Evolutionary conservation across 805 yeast species (phyloP), one percentile per base, ranked within the genome.

Genomic region (Candida sithepensis): DNA sequence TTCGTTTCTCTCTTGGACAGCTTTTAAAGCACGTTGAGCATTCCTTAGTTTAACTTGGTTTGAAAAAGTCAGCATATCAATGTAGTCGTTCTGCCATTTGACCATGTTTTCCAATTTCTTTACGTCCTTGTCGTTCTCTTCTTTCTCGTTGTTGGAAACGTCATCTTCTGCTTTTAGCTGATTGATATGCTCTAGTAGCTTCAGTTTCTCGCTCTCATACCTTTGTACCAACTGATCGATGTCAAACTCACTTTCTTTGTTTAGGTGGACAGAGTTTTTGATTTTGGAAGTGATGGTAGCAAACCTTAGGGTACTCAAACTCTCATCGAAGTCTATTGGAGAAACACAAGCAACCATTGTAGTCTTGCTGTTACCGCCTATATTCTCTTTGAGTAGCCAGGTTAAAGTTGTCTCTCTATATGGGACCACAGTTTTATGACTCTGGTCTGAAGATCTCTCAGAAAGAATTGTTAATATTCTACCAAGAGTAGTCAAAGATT

Each of bases 321-420:
- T 82, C 57, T 88, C 96, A 19, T 86, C 91, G 62, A 79, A 84
- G 57, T 85, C 92, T 16, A 80, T 69, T 0, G 94, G 92, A 0
- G 94, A 84, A 0, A 88, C 70, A 64, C 96, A 87, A 19, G 91
- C 91, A n/a, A 88, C 73, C 94, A 88, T 86, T n/a, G 84, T 82
- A 0, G 92, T 88, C 57, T 84, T 85, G 21, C 90, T 82, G 60
- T 88, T 88, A 1, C 96, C 96, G 1, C 91, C 88, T 37, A 88
- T 69, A 49, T 80, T 81, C 54, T 86, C 92, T 58, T 82, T 83
- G 52, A 88, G 69, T 2, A 88, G 67, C 79, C 91, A 84, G 0
- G 96, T 88, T 45, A 88, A 67, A 0, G 75, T 71, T 0, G 95
- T 85, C 55, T 88, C 96, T 52, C 96, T 70, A 57, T 83, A 85